phyloP scores from a whole-genome alignment of 768 basidiomycete genomes.

The Amanita brunnescens region DNA sequence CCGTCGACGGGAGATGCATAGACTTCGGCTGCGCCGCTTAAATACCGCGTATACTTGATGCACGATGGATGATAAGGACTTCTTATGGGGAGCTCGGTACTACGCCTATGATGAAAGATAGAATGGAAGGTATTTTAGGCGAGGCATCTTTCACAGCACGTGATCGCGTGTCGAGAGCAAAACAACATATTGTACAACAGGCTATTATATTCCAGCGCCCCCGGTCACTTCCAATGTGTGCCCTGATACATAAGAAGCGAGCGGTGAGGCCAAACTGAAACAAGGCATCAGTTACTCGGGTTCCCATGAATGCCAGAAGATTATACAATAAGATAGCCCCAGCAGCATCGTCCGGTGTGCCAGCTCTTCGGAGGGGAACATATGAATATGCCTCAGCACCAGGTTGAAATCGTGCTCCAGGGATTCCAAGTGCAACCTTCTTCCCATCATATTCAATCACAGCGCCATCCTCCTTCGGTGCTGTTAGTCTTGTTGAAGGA shows the following conservation, averaged over 20 bases:
- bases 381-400: conserved; percentile 27
- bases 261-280: conserved; percentile 66
- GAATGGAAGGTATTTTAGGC: background rate
- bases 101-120: too few relatives aligned
- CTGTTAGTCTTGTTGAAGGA: conserved; percentile 48
- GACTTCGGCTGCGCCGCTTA: background rate
- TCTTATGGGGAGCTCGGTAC: too few relatives aligned
- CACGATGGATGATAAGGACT: background rate
- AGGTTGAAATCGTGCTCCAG: conserved; percentile 36
- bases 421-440: conserved; percentile 77
- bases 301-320: background rate
- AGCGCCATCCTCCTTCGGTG: conserved; percentile 68
- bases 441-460: conserved; percentile 76
- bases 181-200: background rate
- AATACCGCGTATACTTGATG: background rate
- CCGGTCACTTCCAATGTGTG: conserved; percentile 84
- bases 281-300: background rate
- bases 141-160: background rate
- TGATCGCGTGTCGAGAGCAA: background rate
- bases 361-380: conserved; percentile 63
- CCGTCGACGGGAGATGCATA: background rate
- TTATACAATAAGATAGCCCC: conserved; percentile 69
- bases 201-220: conserved; percentile 57
- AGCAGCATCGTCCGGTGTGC: conserved; percentile 69
- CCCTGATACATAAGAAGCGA: conserved; percentile 74